Evolutionary conservation across 768 basidiomycete genomes (phyloP), one percentile per base, ranked within the genome.

Genomic region (Favolaschia claudopus): DNA sequence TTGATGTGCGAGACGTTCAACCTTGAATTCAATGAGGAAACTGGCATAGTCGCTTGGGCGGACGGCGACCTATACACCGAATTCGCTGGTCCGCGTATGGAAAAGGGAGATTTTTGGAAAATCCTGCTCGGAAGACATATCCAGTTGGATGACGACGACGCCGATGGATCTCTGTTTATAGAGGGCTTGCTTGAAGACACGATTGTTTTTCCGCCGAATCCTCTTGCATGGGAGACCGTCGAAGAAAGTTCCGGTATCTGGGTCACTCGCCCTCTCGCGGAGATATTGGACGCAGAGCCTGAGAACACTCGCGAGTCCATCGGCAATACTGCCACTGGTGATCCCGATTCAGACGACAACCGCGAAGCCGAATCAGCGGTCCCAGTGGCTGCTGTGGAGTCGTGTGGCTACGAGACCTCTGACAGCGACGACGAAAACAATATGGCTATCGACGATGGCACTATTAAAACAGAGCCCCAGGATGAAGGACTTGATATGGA

Each of bases 51-150:
- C 37, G 77, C 75, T 2, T 72, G 68, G 68, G 72, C 72, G 0
- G 72, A 78, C 55, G 51, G 61, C 1, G 58, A 56, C 1, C 45
- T 78, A 3, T 74, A 66, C 32, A 64, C 72, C 0, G 67, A 73
- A 25, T 77, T 77, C 57, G 56, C 70, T 1, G 72, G 72, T 0
- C 69, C 71, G 2, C 64, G 42, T 5, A 76, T 80, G 69, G 44
- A 65, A 12, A n/a, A 61, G 22, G 76, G 71, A 5, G 70, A 76
- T 49, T 44, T 55, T 9, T 79, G 78, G 78, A 74, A 75, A 53
- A 77, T 79, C 7, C 68, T 72, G 39, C 74, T 79, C 15, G 78
- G 77, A 8, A 57, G 78, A n/a, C 39, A 72, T 9, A 58, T 79
- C 24, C 40, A 62, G 31, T 66, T 79, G 22, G 75, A 76, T 14